phyloP scores from a whole-genome alignment of 257 asterid genomes.

The Mitragyna speciosa region DNA sequence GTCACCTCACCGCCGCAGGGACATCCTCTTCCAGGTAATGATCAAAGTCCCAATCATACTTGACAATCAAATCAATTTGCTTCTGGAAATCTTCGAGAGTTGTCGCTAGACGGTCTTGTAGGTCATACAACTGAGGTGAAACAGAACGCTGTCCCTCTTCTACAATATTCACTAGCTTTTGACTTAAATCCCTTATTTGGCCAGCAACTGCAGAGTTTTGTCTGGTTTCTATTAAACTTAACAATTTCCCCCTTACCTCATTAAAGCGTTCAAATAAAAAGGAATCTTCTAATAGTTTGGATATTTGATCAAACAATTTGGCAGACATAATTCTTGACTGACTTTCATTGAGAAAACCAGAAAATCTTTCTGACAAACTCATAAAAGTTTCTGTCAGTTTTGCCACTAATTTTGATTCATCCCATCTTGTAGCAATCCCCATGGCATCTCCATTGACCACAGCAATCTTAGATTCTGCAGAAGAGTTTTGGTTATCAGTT shows the following conservation, averaged over 20 bases:
- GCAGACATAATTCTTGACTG: slow-evolving; percentile 78
- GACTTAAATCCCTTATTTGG: slow-evolving; percentile 76
- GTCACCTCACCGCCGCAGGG: slow-evolving; percentile 99
- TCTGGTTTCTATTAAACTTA: slow-evolving; percentile 60
- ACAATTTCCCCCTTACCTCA: slow-evolving; percentile 56
- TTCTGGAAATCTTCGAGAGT: slow-evolving; percentile 89
- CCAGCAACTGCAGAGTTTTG: slow-evolving; percentile 66
- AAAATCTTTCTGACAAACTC: slow-evolving; percentile 75
- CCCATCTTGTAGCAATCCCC: slow-evolving; percentile 54
- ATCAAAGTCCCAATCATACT: slow-evolving; percentile 97
- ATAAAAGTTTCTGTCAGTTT: slow-evolving; percentile 72
- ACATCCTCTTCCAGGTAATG: slow-evolving; percentile 93
- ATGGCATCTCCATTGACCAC: slow-evolving; percentile 42
- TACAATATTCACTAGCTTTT: slow-evolving; percentile 70
- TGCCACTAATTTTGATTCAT: slow-evolving; percentile 70
- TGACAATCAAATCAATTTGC: slow-evolving; percentile 85
- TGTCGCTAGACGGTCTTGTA: slow-evolving; percentile 70
- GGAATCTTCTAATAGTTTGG: slow-evolving; percentile 74
- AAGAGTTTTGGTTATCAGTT: slow-evolving; percentile 26
- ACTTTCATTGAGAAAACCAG: slow-evolving; percentile 86
- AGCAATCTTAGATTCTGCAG: slow-evolving; percentile 42
- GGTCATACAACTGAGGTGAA: slow-evolving; percentile 75
- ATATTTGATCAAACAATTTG: slow-evolving; percentile 79
- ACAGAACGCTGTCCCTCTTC: slow-evolving; percentile 95
- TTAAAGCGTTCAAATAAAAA: slow-evolving; percentile 60